phyloP scores from a whole-genome alignment of 257 asterid genomes.

The Lithospermum erythrorhizon region DNA sequence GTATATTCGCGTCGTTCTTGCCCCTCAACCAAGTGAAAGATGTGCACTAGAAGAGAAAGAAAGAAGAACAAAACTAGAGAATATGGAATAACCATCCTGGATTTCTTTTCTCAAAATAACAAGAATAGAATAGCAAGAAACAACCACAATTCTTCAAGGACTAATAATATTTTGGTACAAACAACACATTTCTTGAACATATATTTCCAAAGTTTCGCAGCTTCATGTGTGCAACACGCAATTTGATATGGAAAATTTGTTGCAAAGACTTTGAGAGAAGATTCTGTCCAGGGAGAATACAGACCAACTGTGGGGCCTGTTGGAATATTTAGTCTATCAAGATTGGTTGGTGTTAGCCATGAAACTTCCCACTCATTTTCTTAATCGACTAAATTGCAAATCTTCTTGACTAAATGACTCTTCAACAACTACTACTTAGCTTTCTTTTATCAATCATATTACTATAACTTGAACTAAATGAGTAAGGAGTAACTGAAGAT shows the following conservation, averaged over 20 bases:
- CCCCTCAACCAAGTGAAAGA: slow-evolving; percentile 1
- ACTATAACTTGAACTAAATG: too few species aligned
- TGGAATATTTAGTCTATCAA: not conserved
- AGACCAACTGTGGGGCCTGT: not conserved
- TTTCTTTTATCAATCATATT: too few species aligned
- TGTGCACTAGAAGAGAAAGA: not conserved
- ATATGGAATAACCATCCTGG: not conserved
- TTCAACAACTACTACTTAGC: too few species aligned
- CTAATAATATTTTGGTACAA: not conserved
- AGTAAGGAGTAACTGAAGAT: too few species aligned
- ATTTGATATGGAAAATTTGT: slow-evolving; percentile 15
- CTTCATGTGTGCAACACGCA: slow-evolving; percentile 11
- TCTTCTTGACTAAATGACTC: not conserved
- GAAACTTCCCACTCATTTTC: not conserved
- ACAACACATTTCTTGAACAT: not conserved
- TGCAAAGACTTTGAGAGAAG: not conserved
- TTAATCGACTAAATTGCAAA: not conserved
- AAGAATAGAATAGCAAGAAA: not conserved
- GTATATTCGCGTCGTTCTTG: not conserved
- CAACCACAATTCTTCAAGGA: not conserved
- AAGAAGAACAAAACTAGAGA: not conserved
- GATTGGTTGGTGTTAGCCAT: not conserved
- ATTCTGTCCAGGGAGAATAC: not conserved
- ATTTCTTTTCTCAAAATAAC: not conserved
- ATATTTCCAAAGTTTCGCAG: not conserved